phyloP scores from a whole-genome alignment of 148 eudicot genomes.

The Arctostaphylos glauca region DNA sequence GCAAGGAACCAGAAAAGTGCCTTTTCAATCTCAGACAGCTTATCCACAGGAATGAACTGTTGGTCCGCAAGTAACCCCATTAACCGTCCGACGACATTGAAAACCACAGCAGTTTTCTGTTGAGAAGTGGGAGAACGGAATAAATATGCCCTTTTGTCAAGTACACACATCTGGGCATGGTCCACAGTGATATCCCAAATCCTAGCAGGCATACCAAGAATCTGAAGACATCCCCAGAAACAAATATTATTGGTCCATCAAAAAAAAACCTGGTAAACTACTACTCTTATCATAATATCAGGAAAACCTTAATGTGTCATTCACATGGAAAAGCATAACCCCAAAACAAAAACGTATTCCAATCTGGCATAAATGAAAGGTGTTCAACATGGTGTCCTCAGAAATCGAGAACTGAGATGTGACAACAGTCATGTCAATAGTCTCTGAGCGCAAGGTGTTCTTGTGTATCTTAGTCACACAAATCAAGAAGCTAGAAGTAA shows the following conservation, averaged over 20 bases:
- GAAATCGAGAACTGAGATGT: not conserved
- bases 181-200: slow-evolving; percentile 63
- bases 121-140: slow-evolving; percentile 44
- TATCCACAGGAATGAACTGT: slow-evolving; percentile 46
- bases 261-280: not conserved
- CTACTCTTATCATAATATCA: not conserved
- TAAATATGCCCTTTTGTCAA: slow-evolving; percentile 45
- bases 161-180: slow-evolving; percentile 62
- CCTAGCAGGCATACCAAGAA: slow-evolving; percentile 66
- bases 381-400: not conserved
- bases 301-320: not conserved
- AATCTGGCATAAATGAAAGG: not conserved
- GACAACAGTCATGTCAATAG: not conserved
- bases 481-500: not conserved
- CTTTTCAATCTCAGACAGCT: slow-evolving; percentile 70
- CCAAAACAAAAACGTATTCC: not conserved
- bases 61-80: slow-evolving; percentile 53
- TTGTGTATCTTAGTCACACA: not conserved
- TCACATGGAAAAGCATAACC: not conserved
- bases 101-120: slow-evolving; percentile 53
- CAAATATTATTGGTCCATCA: not conserved
- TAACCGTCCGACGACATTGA: slow-evolving; percentile 65
- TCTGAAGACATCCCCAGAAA: slow-evolving; percentile 36
- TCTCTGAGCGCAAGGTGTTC: not conserved
- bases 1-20: slow-evolving; percentile 26